Conservation (phyloP, 2,329 filamentous ascomycete genomes). For the Penicillium fuscoglaucum region DNA sequence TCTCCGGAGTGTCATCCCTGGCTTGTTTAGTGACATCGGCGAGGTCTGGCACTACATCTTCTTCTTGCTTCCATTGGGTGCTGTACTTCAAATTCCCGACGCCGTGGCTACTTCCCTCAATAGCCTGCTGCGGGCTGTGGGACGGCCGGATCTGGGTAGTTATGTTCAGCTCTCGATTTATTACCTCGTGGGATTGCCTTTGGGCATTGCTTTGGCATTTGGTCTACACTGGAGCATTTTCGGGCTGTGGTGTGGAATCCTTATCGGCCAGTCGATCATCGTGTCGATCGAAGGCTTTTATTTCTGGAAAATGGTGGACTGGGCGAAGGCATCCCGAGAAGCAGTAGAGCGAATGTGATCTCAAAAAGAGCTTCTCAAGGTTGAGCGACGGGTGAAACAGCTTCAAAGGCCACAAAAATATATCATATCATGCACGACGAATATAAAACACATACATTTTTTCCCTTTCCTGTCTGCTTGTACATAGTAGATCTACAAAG, state of each 20-base stretch:
- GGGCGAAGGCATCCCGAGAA: conserved; percentile 12
- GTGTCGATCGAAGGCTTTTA: conserved; percentile 55
- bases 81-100: conserved; percentile 83
- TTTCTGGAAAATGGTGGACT: conserved; percentile 35
- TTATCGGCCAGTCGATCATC: conserved; percentile 63
- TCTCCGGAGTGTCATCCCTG: conserved; percentile 69
- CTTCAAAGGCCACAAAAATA: background rate
- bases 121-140: conserved; percentile 80
- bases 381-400: background rate
- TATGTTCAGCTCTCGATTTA: conserved; percentile 82
- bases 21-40: conserved; percentile 68
- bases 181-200: conserved; percentile 76
- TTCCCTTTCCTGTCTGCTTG: too few species aligned
- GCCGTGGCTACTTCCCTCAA: conserved; percentile 72
- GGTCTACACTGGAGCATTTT: conserved; percentile 70
- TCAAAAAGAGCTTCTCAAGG: background rate
- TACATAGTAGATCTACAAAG: background rate
- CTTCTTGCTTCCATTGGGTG: conserved; percentile 70
- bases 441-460: background rate
- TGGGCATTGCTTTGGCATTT: conserved; percentile 74
- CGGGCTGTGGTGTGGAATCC: conserved; percentile 76
- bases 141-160: conserved; percentile 79
- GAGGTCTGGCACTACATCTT: conserved; percentile 67
- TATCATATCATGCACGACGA: background rate
- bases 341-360: conserved; percentile 7